A percentile compares a stretch with the other conserved stretches of the same genome.
phyloP scores from a whole-genome alignment of 2,329 filamentous ascomycete species.

The Penicillium fuscoglaucum region DNA sequence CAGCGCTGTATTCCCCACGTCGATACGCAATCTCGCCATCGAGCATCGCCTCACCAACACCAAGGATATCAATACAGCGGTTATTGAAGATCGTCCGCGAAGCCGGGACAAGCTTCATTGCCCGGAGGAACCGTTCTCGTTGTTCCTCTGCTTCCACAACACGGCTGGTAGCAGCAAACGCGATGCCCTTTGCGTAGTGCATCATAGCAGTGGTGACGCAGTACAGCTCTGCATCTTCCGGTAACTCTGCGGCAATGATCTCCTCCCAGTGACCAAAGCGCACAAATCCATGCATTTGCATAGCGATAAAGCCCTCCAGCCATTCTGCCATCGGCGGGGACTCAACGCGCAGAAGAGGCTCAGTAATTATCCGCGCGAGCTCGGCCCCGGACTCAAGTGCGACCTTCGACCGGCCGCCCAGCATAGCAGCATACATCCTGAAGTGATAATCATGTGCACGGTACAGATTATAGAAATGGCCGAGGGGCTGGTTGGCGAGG shows the following conservation, averaged over 20 bases:
- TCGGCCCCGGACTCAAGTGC: constrained; percentile 61
- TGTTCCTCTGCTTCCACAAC: constrained; percentile 56
- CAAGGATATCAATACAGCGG: constrained; percentile 62
- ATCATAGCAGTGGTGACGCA: constrained; percentile 68
- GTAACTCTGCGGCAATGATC: constrained; percentile 60
- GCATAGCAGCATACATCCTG: constrained; percentile 74
- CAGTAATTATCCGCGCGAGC: constrained; percentile 64
- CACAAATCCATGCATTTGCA: constrained; percentile 68
- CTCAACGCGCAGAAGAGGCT: constrained; percentile 54
- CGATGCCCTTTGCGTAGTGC: constrained; percentile 68
- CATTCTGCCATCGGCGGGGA: constrained; percentile 75
- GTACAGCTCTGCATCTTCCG: constrained; percentile 61
- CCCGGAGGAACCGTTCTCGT: constrained; percentile 52
- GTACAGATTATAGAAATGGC: constrained; percentile 76
- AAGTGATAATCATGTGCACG: constrained; percentile 75
- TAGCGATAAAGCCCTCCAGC: constrained; percentile 69
- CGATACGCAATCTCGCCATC: constrained; percentile 74
- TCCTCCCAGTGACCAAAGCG: constrained; percentile 74
- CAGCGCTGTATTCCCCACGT: constrained; percentile 56
- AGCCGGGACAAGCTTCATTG: constrained; percentile 54
- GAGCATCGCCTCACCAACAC: constrained; percentile 64
- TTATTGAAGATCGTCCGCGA: constrained; percentile 71
- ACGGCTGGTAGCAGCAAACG: constrained; percentile 59
- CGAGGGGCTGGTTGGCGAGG: constrained; percentile 56
- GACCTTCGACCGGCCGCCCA: constrained; percentile 63